Conservation (phyloP, 805 yeast species). For the Cephaloascus fragrans region DNA sequence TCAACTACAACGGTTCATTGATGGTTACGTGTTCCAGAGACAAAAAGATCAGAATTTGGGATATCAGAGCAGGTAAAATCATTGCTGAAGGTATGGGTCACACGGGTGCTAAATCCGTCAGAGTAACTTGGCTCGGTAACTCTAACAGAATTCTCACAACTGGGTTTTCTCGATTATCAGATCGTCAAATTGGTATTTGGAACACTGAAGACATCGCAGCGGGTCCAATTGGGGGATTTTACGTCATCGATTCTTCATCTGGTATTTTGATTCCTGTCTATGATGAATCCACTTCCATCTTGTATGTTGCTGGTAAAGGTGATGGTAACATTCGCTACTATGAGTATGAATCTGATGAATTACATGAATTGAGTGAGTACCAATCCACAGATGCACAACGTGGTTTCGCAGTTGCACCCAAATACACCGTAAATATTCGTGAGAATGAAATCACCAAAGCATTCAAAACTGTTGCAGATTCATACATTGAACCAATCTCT, state of each 20-base stretch:
- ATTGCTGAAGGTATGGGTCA: slow-evolving; percentile 85
- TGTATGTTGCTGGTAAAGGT: slow-evolving; percentile 93
- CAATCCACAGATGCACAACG: slow-evolving; percentile 90
- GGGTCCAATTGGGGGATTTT: slow-evolving; percentile 88
- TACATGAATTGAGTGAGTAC: slow-evolving; percentile 80
- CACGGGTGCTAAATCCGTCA: slow-evolving; percentile 82
- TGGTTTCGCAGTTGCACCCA: slow-evolving; percentile 89
- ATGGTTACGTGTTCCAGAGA: slow-evolving; percentile 89
- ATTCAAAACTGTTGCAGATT: slow-evolving; percentile 83
- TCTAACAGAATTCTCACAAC: slow-evolving; percentile 82
- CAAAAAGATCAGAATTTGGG: slow-evolving; percentile 87
- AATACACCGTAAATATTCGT: slow-evolving; percentile 63
- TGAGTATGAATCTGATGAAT: slow-evolving; percentile 79
- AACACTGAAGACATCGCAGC: slow-evolving; percentile 59
- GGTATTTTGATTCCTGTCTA: slow-evolving; percentile 90
- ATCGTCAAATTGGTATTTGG: slow-evolving; percentile 95
- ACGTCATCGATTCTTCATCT: slow-evolving; percentile 79
- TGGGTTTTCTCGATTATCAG: slow-evolving; percentile 87
- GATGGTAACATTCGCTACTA: slow-evolving; percentile 95
- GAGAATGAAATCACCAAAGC: slow-evolving; percentile 80
- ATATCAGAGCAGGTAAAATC: slow-evolving; percentile 63
- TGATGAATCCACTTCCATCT: slow-evolving; percentile 70
- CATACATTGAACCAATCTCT: slow-evolving; percentile 79
- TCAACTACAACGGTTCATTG: slow-evolving; percentile 81
- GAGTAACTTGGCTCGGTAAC: slow-evolving; percentile 88